Conservation (phyloP, 2,329 filamentous ascomycete genomes). For the Epichloe festucae region DNA sequence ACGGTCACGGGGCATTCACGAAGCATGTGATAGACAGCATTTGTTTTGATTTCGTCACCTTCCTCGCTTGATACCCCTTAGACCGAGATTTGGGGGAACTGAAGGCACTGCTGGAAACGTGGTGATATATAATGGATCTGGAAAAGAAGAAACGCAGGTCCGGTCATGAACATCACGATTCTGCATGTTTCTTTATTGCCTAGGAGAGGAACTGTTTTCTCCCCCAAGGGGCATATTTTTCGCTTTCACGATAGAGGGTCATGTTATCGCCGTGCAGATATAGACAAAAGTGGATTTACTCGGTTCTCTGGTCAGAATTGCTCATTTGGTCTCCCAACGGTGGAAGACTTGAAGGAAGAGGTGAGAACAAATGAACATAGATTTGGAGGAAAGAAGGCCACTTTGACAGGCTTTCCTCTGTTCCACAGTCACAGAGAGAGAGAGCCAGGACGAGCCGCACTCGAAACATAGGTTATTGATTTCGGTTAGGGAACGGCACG, state of each 20-base stretch:
- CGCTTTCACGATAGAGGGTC: conserved; percentile 31
- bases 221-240: conserved; percentile 23
- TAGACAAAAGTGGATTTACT: conserved; percentile 57
- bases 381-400: conserved; percentile 19
- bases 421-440: conserved; percentile 14
- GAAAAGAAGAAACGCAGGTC: conserved; percentile 6
- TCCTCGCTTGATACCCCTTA: conserved; percentile 32
- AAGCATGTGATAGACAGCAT: conserved; percentile 32
- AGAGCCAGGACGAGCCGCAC: conserved; percentile 26
- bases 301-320: conserved; percentile 38
- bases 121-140: conserved; percentile 21
- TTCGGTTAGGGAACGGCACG: conserved; percentile 20
- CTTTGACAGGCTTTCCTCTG: conserved; percentile 22
- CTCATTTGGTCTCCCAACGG: conserved; percentile 20
- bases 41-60: conserved; percentile 30
- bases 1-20: conserved; percentile 27
- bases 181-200: conserved; percentile 24
- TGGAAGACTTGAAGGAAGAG: conserved; percentile 14
- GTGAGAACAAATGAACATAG: conserved; percentile 20
- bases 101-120: conserved; percentile 25
- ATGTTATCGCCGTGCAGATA: conserved; percentile 33
- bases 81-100: conserved; percentile 27
- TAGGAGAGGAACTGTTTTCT: conserved; percentile 21
- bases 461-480: conserved; percentile 23
- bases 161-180: conserved; percentile 20